Evolutionary conservation across 495 filamentous ascomycete genomes (phyloP).

Genomic region (Beverwykella pulmonaria): DNA sequence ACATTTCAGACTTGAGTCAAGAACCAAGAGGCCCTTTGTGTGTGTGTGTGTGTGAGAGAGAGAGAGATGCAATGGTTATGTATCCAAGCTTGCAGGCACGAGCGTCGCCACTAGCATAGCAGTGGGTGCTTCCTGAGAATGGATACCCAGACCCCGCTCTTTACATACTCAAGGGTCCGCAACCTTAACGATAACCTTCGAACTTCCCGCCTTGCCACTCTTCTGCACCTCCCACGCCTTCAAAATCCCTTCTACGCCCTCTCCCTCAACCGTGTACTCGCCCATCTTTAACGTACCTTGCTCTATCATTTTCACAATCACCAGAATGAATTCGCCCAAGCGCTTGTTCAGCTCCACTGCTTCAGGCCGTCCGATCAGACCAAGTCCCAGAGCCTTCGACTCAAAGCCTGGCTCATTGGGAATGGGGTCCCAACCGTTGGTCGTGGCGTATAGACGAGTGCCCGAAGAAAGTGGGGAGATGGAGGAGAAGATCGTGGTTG

Average conservation of each 20-base stretch:
- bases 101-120: too few relatives aligned
- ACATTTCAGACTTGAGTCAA: too few relatives aligned
- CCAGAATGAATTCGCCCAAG: constrained; percentile 15
- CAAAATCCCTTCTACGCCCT: constrained; percentile 20
- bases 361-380: constrained; percentile 28
- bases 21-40: too few relatives aligned
- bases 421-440: constrained; percentile 48
- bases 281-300: constrained; percentile 13
- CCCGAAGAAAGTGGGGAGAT: not conserved
- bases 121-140: too few relatives aligned
- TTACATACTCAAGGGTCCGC: not conserved
- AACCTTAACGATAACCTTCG: constrained; percentile 24
- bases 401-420: constrained; percentile 18
- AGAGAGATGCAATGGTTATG: too few relatives aligned
- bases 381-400: not conserved
- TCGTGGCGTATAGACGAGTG: constrained; percentile 50
- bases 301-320: constrained; percentile 25
- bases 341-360: constrained; percentile 13
- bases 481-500: constrained; percentile 38
- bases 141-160: too few relatives aligned
- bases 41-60: too few relatives aligned
- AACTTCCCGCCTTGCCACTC: constrained; percentile 19
- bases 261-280: constrained; percentile 8
- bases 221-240: constrained; percentile 19
- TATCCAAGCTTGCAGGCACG: too few relatives aligned